Base-by-base conservation (phyloP, 768 basidiomycete genomes). In the Coprinopsis sp. region DNA sequence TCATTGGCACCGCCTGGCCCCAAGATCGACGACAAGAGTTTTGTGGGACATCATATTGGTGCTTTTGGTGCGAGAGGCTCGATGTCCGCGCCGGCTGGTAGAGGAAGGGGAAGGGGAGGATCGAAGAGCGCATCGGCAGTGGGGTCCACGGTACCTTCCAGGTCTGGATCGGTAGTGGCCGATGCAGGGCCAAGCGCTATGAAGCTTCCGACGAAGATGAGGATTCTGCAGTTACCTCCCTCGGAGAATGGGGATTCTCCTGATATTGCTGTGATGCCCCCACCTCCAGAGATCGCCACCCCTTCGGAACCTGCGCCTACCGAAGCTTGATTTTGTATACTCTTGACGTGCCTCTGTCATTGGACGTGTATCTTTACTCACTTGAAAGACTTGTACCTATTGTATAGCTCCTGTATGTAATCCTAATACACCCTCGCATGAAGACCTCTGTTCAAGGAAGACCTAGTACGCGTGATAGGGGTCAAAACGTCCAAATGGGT, bases 141-240 rank as follows among this genome's bases (percentile, higher is more conserved):
- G 33, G 74, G 70, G 13, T 76, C 78, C 24, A 64, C 73, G 33
- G 77, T 69, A 33, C 75, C 80, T 14, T 84, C 82, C 44, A 74
- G 82, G 30, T 73, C 78, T 43, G 73, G 72, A 24, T 84, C 81
- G 1, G 71, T 68, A 2, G 72, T 69, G 25, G 73, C 72, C 4
- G 80, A 80, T 40, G 50, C 59, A 4, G 54, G 59, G 37, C 59
- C 68, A 25, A 50, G 58, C 37, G 57, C 61, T n/a, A 66, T 71
- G 5, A 73, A 75, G 36, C 73, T 76, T 14, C 80, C 78, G 24
- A 79, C 82, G 22, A 84, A 82, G 60, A 82, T 84, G 82, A 71
- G 82, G 49, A 81, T 76, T 49, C 75, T 76, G n/a, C 68, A 79
- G 37, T 58, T 70, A 34, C 72, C 72, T 8, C 75, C 78, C 11